Base-by-base conservation (phyloP, 345 rosid species). In the Noccaea caerulescens region DNA sequence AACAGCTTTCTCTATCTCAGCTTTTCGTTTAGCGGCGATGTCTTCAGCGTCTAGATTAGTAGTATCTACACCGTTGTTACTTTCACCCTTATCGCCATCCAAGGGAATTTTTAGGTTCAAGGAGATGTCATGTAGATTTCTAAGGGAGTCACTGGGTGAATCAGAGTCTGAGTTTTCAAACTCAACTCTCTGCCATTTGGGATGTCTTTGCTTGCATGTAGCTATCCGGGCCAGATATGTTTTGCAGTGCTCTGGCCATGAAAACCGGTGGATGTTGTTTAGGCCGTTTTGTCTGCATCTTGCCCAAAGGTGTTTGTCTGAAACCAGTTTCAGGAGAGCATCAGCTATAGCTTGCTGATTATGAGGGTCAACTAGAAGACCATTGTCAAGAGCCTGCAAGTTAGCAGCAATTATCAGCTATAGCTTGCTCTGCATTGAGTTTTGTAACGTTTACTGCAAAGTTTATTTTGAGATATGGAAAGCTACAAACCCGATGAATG, bases 231-330 rank as follows among this genome's bases (percentile, higher is more conserved):
- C 77, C 18, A 89, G 54, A 43, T 89, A 89, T 43, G 75, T 73
- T 73, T 80, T 89, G 75, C 96, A 87, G 54, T 89, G 92, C 80
- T 85, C 89, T 12, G 86, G 92, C 96, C 92, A 89, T 25, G 96
- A 85, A 72, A 77, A 87, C 52, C 74, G 59, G 79, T 87, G 88
- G 50, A 89, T 84, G 51, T 89, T 89, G 59, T 85, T 84, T 25
- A 87, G 77, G 13, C 96, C 96, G 69, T 87, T 84, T 43, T 84
- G 83, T 27, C 90, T 77, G 84, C 96, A 89, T 79, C 82, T 87
- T 72, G 70, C 76, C 96, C 96, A 87, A 33, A 89, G 88, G n/a
- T 87, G 86, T 76, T 84, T 89, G 72, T 83, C 88, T 10, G 86
- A 83, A 57, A 89, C 90, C 34, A 89, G 87, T 80, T 83, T 84